These are phyloP conservation scores for Cryptococcus depauperatus DNA, from an alignment of 1,284 basidiomycete species.

Conservation along the genomic window DNA sequence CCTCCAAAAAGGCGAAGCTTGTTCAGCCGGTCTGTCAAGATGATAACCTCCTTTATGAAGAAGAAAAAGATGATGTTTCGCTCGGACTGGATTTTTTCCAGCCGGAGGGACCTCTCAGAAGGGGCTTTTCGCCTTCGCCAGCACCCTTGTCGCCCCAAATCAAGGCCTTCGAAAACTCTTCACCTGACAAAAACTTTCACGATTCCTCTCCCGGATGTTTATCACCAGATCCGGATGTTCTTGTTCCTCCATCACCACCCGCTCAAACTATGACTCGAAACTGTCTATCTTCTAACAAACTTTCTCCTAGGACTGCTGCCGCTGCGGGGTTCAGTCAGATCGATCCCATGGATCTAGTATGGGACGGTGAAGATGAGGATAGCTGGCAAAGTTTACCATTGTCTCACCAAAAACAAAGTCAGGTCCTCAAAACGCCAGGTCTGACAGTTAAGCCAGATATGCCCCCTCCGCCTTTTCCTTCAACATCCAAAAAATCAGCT, in stretches of 20 bases:
- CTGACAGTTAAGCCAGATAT: slow-evolving; percentile 1
- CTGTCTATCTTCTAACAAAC: too few species aligned
- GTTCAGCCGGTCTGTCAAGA: too few species aligned
- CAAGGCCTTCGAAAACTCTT: too few species aligned
- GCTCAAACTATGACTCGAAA: too few species aligned
- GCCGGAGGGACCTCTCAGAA: slow-evolving; percentile 18
- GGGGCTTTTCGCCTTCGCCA: slow-evolving; percentile 8
- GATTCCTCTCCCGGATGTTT: not conserved
- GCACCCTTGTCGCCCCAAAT: slow-evolving; percentile 5
- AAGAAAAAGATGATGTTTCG: too few species aligned
- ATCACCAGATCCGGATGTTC: not conserved
- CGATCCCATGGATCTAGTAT: slow-evolving; percentile 27
- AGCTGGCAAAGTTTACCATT: not conserved
- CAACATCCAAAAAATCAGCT: not conserved
- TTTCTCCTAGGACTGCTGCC: slow-evolving; percentile 30
- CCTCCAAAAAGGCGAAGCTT: too few species aligned
- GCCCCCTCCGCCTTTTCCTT: slow-evolving; percentile 13
- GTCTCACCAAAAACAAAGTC: not conserved
- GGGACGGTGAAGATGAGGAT: slow-evolving; percentile 21
- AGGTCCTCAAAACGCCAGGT: slow-evolving; percentile 1
- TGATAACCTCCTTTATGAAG: too few species aligned
- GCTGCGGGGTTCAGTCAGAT: slow-evolving; percentile 40
- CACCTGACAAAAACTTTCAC: too few species aligned
- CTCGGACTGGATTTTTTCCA: slow-evolving; percentile 37
- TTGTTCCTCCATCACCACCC: slow-evolving; percentile 3